Conservation (phyloP, 805 yeast species). For the Kazachstania psychrophila region DNA sequence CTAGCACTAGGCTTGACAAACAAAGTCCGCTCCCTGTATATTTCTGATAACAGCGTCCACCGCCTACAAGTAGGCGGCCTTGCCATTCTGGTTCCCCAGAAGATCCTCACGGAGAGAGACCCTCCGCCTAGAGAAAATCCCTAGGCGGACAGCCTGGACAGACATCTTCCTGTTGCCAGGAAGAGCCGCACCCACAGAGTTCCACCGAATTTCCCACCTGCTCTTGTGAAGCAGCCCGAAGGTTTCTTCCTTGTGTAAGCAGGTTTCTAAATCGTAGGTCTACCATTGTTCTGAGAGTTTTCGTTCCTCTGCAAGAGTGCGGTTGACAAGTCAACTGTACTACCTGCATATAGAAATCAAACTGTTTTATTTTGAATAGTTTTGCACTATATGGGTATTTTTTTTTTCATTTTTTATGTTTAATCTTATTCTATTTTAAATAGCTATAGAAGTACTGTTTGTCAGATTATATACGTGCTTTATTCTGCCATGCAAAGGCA, state of each 20-base stretch:
- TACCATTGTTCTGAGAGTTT: conserved; percentile 13
- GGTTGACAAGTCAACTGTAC: background rate
- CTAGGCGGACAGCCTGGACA: too few species aligned
- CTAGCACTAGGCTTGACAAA: background rate
- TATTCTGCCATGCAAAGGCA: conserved; percentile 64
- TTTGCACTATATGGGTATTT: too few species aligned
- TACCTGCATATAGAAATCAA: background rate
- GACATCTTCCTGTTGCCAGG: too few species aligned
- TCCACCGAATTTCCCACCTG: conserved; percentile 36
- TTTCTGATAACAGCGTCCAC: conserved; percentile 28
- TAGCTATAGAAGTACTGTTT: too few species aligned
- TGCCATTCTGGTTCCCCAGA: conserved; percentile 17
- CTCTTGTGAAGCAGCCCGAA: background rate
- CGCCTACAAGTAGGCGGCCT: background rate
- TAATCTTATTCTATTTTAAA: too few species aligned
- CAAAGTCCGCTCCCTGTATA: conserved; percentile 9
- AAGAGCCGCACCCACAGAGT: conserved; percentile 19
- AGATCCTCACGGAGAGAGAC: conserved; percentile 15
- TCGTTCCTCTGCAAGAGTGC: conserved; percentile 10
- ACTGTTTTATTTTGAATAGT: background rate
- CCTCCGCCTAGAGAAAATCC: too few species aligned
- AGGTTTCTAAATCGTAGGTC: conserved; percentile 25
- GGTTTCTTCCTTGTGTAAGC: conserved; percentile 16
- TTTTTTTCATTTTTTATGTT: too few species aligned
- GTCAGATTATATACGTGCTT: too few species aligned